A percentile compares a stretch with the other conserved stretches of the same genome.
Conservation (phyloP, 2,329 filamentous ascomycete genomes). For the Chrysoporthe puriensis region DNA sequence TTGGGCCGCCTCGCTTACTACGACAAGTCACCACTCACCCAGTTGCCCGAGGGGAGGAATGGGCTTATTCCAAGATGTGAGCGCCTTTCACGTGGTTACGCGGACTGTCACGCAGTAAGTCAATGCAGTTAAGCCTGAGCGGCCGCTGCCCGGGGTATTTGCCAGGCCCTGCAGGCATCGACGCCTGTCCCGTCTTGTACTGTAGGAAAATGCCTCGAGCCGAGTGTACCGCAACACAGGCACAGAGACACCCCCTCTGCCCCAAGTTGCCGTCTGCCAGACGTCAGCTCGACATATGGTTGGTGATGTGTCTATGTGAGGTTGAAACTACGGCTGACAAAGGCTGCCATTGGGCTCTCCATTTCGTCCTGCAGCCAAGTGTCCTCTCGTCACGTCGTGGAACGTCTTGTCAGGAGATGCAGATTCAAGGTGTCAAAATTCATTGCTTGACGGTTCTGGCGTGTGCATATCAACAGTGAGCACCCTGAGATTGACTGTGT, state of each 20-base stretch:
- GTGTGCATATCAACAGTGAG: slow-evolving; percentile 1
- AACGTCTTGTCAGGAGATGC: neutral
- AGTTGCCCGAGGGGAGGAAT: neutral
- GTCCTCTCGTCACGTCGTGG: slow-evolving; percentile 7
- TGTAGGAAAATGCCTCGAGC: neutral
- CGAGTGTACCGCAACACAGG: slow-evolving; percentile 6
- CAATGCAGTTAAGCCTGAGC: neutral
- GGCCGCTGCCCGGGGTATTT: neutral
- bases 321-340: slow-evolving; percentile 4
- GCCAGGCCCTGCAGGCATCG: neutral
- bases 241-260: neutral
- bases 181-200: too few relatives aligned
- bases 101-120: neutral
- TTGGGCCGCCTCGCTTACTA: slow-evolving; percentile 8
- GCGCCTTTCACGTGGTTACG: neutral
- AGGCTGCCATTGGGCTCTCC: neutral
- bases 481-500: neutral
- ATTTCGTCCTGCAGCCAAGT: slow-evolving; percentile 10
- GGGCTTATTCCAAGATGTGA: neutral
- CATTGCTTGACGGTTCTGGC: slow-evolving; percentile 8
- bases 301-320: neutral
- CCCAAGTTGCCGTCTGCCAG: neutral
- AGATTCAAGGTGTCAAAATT: slow-evolving; percentile 2
- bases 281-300: neutral
- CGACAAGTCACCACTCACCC: neutral